Evolutionary conservation across 352 stramenopile species (phyloP).

Genomic region (Albugo laibachii): DNA sequence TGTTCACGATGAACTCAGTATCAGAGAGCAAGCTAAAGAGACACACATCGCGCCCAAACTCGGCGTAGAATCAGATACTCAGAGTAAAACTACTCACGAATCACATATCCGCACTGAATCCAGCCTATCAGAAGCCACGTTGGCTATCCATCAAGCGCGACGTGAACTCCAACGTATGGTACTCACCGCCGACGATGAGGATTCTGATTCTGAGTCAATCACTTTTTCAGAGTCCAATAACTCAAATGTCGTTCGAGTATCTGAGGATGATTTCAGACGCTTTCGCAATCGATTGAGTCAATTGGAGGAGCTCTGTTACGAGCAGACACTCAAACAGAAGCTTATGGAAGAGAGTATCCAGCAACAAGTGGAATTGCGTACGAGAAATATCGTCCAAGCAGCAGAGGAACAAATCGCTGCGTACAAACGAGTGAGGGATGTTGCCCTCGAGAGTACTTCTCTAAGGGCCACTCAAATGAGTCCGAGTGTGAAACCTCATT

Average conservation of each 20-base stretch:
- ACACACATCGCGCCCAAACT: no score
- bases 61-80: background rate
- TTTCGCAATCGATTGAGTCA: slow-evolving; percentile 69
- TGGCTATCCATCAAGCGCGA: slow-evolving; percentile 53
- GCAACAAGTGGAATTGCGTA: slow-evolving; percentile 38
- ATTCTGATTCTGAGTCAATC: slow-evolving; percentile 37
- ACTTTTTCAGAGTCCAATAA: slow-evolving; percentile 4
- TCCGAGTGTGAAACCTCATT: no score
- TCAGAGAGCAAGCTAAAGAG: no score
- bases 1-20: no score
- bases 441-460: slow-evolving; percentile 31
- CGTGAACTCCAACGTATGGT: slow-evolving; percentile 73
- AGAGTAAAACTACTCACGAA: no score
- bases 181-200: slow-evolving; percentile 43
- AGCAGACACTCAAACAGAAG: slow-evolving; percentile 48
- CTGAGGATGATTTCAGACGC: slow-evolving; percentile 54
- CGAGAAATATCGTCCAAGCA: slow-evolving; percentile 36
- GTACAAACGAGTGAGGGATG: slow-evolving; percentile 70
- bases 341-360: slow-evolving; percentile 66
- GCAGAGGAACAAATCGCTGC: slow-evolving; percentile 76
- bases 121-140: slow-evolving; percentile 15
- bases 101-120: background rate
- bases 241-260: slow-evolving; percentile 24
- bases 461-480: no score
- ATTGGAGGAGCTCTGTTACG: slow-evolving; percentile 46